phyloP scores from a whole-genome alignment of 2,329 filamentous ascomycete genomes.

The Ascocoryne sarcoides region DNA sequence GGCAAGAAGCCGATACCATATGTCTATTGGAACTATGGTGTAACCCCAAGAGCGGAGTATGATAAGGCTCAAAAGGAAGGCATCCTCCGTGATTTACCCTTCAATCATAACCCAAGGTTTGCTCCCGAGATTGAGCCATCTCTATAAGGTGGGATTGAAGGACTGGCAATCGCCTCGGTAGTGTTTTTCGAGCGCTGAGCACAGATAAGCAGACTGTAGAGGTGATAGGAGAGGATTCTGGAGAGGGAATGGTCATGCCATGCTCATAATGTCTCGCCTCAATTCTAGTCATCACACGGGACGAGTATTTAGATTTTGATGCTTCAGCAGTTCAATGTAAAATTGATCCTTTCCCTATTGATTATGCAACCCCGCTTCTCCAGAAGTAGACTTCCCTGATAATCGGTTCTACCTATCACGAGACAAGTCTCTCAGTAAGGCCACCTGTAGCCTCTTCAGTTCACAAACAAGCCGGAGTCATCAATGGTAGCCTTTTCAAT shows the following conservation, averaged over 20 bases:
- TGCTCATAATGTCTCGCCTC: background rate
- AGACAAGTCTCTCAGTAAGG: slow-evolving; percentile 1
- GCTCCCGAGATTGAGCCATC: background rate
- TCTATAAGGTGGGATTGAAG: slow-evolving; percentile 1
- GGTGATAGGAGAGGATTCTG: no score
- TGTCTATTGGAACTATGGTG: background rate
- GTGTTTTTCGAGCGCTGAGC: background rate
- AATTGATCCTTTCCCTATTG: background rate
- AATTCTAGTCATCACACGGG: background rate
- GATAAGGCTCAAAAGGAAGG: background rate
- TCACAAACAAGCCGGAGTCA: background rate
- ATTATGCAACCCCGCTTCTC: background rate
- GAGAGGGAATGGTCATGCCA: no score
- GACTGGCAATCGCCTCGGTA: background rate
- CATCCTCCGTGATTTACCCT: background rate
- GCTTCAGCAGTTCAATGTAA: background rate
- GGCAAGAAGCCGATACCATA: background rate
- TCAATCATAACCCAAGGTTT: background rate
- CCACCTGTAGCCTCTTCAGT: background rate
- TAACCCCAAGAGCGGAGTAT: background rate
- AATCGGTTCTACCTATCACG: background rate
- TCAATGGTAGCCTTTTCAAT: slow-evolving; percentile 1
- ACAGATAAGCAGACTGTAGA: background rate
- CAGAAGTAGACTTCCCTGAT: background rate
- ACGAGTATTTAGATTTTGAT: background rate